A percentile compares a stretch with the other conserved stretches of the same genome.
phyloP scores from a whole-genome alignment of 768 basidiomycete genomes.

The Suillus subalutaceus region DNA sequence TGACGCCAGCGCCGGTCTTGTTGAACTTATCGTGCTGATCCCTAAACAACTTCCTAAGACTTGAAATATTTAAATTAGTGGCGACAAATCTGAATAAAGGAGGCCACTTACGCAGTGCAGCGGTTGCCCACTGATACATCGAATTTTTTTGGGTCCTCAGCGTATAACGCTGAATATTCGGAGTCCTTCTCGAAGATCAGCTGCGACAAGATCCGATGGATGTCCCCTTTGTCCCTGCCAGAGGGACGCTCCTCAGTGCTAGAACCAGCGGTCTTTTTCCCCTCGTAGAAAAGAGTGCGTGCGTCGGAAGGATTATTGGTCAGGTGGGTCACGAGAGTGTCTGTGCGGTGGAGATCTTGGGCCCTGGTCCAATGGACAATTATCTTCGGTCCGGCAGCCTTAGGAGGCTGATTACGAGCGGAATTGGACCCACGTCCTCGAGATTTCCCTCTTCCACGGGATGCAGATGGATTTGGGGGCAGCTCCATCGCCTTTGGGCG shows the following conservation, averaged over 20 bases:
- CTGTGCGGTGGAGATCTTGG: background rate
- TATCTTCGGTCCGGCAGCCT: background rate
- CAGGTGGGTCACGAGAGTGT: background rate
- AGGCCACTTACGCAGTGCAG: background rate
- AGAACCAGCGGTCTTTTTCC: background rate
- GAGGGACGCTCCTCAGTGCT: background rate
- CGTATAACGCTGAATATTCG: background rate
- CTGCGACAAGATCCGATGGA: background rate
- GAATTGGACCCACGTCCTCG: background rate
- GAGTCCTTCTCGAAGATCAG: conserved; percentile 3
- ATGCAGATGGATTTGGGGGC: background rate
- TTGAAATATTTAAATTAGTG: background rate
- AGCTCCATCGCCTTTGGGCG: background rate
- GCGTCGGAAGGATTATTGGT: background rate
- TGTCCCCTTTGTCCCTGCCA: conserved; percentile 4
- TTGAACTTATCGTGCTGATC: background rate
- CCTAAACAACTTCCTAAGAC: background rate
- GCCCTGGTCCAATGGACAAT: background rate
- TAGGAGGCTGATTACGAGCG: background rate
- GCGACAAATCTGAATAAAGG: background rate
- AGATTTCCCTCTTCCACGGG: background rate
- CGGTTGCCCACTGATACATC: background rate
- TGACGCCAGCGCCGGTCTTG: background rate
- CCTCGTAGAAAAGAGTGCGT: background rate
- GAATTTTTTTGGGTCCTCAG: background rate